A percentile compares a stretch with the other conserved stretches of the same genome.
phyloP scores from a whole-genome alignment of 331 rosid species.

The Pyracantha coccinea region DNA sequence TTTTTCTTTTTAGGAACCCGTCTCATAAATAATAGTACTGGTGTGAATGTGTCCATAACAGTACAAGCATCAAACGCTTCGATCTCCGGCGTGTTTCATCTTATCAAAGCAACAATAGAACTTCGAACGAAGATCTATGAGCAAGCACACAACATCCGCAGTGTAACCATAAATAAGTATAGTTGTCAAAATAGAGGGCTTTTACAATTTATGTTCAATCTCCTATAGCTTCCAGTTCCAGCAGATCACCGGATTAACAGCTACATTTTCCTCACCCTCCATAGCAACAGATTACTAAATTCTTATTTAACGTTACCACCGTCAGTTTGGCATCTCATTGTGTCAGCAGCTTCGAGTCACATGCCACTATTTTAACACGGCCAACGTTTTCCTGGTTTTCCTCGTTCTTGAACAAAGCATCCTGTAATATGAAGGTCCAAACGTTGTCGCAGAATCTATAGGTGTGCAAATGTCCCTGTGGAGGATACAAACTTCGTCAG shows the following conservation, averaged over 20 bases:
- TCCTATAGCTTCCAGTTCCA: slow-evolving; percentile 22
- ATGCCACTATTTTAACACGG: slow-evolving; percentile 85
- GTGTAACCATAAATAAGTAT: slow-evolving; percentile 23
- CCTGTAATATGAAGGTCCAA: slow-evolving; percentile 92
- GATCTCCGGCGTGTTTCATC: not conserved
- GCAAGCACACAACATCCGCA: slow-evolving; percentile 22
- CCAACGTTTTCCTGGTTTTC: slow-evolving; percentile 51
- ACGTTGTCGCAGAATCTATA: slow-evolving; percentile 96
- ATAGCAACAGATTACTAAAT: slow-evolving; percentile 11
- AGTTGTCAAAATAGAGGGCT: slow-evolving; percentile 25
- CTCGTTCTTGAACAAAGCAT: slow-evolving; percentile 57
- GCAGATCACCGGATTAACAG: slow-evolving; percentile 16
- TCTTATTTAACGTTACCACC: not conserved
- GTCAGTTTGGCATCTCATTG: slow-evolving; percentile 35
- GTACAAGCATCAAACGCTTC: not conserved
- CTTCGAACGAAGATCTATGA: slow-evolving; percentile 16
- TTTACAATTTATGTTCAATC: slow-evolving; percentile 20
- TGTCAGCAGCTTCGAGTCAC: slow-evolving; percentile 83
- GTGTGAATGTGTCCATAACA: not conserved
- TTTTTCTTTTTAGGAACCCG: no score
- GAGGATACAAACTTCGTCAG: not conserved
- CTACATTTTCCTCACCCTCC: slow-evolving; percentile 17
- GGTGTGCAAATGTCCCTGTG: slow-evolving; percentile 96
- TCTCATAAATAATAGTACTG: not conserved
- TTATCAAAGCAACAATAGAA: slow-evolving; percentile 4